A percentile compares a stretch with the other conserved stretches of the same genome.
Conservation (phyloP, 139 green algal genomes). For the Ulvella scutata region DNA sequence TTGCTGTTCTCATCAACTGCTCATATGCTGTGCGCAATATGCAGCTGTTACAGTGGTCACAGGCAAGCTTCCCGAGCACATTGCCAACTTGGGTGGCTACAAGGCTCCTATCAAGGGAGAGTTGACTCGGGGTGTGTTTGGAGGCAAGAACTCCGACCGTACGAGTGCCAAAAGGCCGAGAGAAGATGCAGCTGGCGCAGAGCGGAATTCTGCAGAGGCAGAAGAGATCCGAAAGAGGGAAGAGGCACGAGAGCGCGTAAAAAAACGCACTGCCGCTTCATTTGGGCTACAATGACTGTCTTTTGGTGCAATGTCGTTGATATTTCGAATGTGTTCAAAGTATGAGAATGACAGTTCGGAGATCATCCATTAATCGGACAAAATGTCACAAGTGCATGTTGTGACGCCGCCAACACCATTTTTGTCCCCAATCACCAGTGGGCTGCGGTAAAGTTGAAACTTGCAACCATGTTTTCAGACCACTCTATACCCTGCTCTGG, state of each 20-base stretch:
- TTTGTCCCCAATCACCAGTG: too few species aligned
- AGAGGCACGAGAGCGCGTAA: not conserved
- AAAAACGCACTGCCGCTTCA: not conserved
- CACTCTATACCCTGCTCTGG: too few species aligned
- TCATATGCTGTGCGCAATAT: not conserved
- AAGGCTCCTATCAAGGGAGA: not conserved
- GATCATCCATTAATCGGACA: too few species aligned
- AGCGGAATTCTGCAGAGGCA: not conserved
- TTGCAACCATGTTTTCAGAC: too few species aligned
- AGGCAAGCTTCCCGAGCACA: not conserved
- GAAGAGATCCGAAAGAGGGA: not conserved
- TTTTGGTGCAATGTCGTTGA: too few species aligned
- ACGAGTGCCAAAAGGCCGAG: not conserved
- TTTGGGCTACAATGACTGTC: too few species aligned
- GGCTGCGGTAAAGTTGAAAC: too few species aligned
- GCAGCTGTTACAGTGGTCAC: not conserved
- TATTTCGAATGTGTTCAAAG: too few species aligned
- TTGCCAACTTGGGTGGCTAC: not conserved
- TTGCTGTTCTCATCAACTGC: not conserved
- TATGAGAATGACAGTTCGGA: too few species aligned
- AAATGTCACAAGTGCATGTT: too few species aligned
- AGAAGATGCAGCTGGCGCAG: not conserved
- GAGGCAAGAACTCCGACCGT: not conserved
- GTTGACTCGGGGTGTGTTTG: not conserved
- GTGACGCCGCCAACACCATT: too few species aligned